Conservation (phyloP, 106 monocot genomes). For the Allium cepa region DNA sequence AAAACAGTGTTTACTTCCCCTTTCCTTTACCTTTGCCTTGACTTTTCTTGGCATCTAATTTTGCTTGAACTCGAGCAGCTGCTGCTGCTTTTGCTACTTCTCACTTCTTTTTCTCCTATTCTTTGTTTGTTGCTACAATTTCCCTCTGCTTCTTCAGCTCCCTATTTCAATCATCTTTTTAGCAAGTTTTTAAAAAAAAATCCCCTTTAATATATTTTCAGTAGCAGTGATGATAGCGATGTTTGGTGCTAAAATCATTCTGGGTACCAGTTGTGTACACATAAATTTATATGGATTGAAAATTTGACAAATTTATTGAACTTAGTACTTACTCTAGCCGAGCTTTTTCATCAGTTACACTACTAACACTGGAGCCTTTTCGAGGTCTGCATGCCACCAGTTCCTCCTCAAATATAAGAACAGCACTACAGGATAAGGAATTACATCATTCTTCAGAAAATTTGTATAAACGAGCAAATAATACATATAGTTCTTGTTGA, state of each 20-base stretch:
- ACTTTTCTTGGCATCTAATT: constrained; percentile 87
- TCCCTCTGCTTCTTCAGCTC: constrained; percentile 95
- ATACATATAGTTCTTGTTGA: too few species aligned
- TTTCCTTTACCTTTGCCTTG: constrained; percentile 90
- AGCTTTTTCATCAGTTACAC: constrained; percentile 75
- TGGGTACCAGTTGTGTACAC: too few species aligned
- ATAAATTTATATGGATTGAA: background rate
- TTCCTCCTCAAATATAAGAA: constrained; percentile 90
- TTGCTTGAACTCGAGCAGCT: constrained; percentile 92
- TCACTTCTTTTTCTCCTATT: constrained; percentile 89
- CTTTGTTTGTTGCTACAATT: constrained; percentile 60
- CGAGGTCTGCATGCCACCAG: constrained; percentile 77
- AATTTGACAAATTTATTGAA: background rate
- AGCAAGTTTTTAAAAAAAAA: too few species aligned
- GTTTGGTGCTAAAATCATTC: too few species aligned
- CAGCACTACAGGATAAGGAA: constrained; percentile 35
- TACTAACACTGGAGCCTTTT: constrained; percentile 65
- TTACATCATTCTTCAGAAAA: background rate
- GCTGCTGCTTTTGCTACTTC: constrained; percentile 98
- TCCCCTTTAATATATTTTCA: too few species aligned
- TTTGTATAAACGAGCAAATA: too few species aligned
- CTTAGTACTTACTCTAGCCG: constrained; percentile 70
- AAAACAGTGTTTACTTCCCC: constrained; percentile 33
- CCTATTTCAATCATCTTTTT: constrained; percentile 21
- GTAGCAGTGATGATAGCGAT: too few species aligned